Base-by-base conservation (phyloP, 208 protist genomes). In the Leptomonas pyrrhocoris region DNA sequence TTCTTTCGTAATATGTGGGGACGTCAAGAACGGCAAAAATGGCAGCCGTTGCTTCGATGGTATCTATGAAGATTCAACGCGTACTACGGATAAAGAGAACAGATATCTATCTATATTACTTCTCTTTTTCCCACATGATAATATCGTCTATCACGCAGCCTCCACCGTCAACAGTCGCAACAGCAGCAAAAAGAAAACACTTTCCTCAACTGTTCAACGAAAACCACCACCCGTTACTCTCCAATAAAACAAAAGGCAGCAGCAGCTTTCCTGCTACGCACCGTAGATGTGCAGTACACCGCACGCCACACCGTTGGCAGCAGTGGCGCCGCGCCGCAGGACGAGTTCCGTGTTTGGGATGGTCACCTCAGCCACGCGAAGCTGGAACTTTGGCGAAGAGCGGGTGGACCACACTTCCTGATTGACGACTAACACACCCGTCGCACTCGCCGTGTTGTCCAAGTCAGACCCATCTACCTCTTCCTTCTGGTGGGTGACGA, bases 301-400 rank as follows among this genome's bases (percentile, higher is more conserved):
- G 59, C 88, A 94, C 19, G 82, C 34, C 12, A 94, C 86, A 18
- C 88, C 86, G 59, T 72, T 94, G 3, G 63, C 73, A 15, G 83
- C 70, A 0, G 74, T 80, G 15, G 88, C 91, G 1, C 91, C 91
- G 18, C 78, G 80, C 18, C 69, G 70, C 55, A 83, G 69, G 1
- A 90, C 88, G 2, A 63, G 23, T 12, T 69, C 77, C 50, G 80
- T 88, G 62, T 94, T 71, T 0, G 65, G 62, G n/a, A 96, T 87
- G 1, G 88, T 94, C 25, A 96, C 81, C 75, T 96, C 92, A 12
- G 82, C 85, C 55, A 96, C 92, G 23, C 88, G 88, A 56, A 96
- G 55, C 63, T 88, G 74, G 68, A 90, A 94, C 69, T 68, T 80
- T 5, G 66, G 77, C 0, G 58, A 53, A 7, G 72, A 71, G 19